Evolutionary conservation across 2,329 filamentous ascomycete species (phyloP).

Genomic region (Fusarium chuoi): DNA sequence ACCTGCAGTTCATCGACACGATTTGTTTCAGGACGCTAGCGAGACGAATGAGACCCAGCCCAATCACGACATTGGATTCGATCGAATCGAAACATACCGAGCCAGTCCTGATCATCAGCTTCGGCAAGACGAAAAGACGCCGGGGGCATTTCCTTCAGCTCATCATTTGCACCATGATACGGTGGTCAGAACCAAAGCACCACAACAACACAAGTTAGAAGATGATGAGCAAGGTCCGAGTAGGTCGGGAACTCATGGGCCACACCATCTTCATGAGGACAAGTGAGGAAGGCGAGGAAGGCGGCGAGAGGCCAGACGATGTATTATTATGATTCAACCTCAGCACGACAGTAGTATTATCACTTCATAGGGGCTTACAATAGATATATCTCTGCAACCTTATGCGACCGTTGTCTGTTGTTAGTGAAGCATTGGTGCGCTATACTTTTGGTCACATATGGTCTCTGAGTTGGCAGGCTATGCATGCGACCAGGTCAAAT

Average conservation of each 20-base stretch:
- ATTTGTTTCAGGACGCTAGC: conserved; percentile 18
- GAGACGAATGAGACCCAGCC: not conserved
- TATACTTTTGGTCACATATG: not conserved
- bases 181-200: not conserved
- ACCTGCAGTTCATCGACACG: conserved; percentile 20
- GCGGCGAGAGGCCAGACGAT: not conserved
- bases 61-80: conserved; percentile 20
- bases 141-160: conserved; percentile 10
- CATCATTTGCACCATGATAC: conserved; percentile 29
- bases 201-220: conserved; percentile 27
- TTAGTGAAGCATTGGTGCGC: not conserved
- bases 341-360: conserved; percentile 30
- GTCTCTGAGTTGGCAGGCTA: conserved; percentile 21
- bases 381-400: conserved; percentile 15
- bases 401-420: not conserved
- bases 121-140: conserved; percentile 13
- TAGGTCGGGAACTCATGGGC: not conserved
- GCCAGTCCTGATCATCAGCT: conserved; percentile 27
- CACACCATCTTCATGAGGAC: conserved; percentile 34
- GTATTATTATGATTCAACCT: conserved; percentile 26
- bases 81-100: conserved; percentile 8
- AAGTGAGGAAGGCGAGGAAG: not conserved
- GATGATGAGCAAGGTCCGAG: conserved; percentile 16
- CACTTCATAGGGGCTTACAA: conserved; percentile 21
- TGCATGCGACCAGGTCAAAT: conserved; percentile 12